Percentiles rank a stretch among this genome's conserved stretches.
These are phyloP conservation scores for Crithidia expoeki DNA, from an alignment of 208 protist genomes.

Conservation along the genomic window DNA sequence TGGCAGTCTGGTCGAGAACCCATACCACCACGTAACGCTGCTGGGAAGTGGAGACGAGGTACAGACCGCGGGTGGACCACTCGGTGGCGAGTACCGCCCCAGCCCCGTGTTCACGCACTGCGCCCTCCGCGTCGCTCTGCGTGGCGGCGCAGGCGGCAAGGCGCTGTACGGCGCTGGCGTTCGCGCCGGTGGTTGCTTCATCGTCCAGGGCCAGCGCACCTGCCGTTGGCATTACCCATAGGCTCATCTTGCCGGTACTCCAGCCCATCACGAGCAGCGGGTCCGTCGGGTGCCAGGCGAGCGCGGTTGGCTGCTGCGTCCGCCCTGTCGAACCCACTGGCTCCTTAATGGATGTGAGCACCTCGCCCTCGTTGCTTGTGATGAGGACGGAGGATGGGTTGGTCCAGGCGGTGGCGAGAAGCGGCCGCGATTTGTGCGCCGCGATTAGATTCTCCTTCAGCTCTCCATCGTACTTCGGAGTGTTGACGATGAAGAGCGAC, in stretches of 20 bases:
- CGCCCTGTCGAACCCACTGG: conserved; percentile 30
- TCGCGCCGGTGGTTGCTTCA: conserved; percentile 15
- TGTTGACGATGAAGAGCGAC: conserved; percentile 79
- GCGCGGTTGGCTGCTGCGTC: conserved; percentile 39
- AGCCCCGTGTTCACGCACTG: conserved; percentile 62
- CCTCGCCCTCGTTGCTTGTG: conserved; percentile 82
- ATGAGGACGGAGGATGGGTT: conserved; percentile 73
- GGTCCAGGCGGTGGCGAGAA: conserved; percentile 73
- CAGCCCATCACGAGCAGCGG: conserved; percentile 81
- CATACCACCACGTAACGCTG: conserved; percentile 70
- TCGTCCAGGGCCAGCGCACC: conserved; percentile 40
- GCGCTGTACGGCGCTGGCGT: conserved; percentile 34
- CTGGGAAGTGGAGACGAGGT: conserved; percentile 64
- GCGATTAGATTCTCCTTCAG: conserved; percentile 61
- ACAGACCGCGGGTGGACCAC: conserved; percentile 68
- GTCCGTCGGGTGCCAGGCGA: conserved; percentile 89
- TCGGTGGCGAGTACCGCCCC: conserved; percentile 45
- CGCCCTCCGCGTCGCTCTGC: conserved; percentile 58
- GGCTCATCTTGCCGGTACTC: conserved; percentile 73
- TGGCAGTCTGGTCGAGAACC: conserved; percentile 57
- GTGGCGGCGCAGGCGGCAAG: conserved; percentile 45
- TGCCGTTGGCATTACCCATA: conserved; percentile 60
- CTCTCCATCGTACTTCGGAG: conserved; percentile 56
- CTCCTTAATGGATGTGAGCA: conserved; percentile 53
- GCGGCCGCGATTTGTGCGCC: conserved; percentile 56